phyloP scores from a whole-genome alignment of 1,139 yeast species.

The Pichia terricola region DNA sequence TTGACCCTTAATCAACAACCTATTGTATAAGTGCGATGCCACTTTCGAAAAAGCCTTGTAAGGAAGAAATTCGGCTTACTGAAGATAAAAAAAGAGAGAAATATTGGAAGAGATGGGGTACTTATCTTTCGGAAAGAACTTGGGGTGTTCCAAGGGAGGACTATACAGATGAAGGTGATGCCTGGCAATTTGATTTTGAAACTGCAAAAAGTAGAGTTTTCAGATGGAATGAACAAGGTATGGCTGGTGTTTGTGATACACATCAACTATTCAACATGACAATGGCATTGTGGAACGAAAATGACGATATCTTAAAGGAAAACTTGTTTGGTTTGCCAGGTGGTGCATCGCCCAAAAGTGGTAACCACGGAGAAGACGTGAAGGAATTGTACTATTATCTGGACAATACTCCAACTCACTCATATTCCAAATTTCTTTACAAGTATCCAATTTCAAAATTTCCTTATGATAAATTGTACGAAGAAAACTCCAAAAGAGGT shows the following conservation, averaged over 20 bases:
- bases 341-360: slow-evolving; percentile 82
- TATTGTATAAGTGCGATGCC: too few species aligned
- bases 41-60: slow-evolving; percentile 13
- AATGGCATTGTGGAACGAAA: slow-evolving; percentile 86
- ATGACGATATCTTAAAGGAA: slow-evolving; percentile 81
- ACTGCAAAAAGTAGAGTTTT: slow-evolving; percentile 77
- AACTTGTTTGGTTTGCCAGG: slow-evolving; percentile 85
- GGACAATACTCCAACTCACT: slow-evolving; percentile 89
- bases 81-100: slow-evolving; percentile 49
- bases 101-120: slow-evolving; percentile 90
- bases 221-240: slow-evolving; percentile 96
- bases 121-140: slow-evolving; percentile 81
- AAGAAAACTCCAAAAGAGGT: slow-evolving; percentile 56
- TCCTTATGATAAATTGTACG: slow-evolving; percentile 73
- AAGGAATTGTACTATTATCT: slow-evolving; percentile 78
- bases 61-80: slow-evolving; percentile 59
- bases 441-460: slow-evolving; percentile 82
- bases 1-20: too few species aligned
- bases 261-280: slow-evolving; percentile 72
- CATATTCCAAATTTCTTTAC: slow-evolving; percentile 86
- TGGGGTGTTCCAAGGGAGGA: slow-evolving; percentile 97
- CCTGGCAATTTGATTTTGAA: slow-evolving; percentile 91
- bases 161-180: slow-evolving; percentile 79
- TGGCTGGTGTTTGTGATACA: slow-evolving; percentile 85
- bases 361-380: slow-evolving; percentile 95